Evolutionary conservation across 1,284 basidiomycete species (phyloP).

Genomic region (Fistulinella staudtii): DNA sequence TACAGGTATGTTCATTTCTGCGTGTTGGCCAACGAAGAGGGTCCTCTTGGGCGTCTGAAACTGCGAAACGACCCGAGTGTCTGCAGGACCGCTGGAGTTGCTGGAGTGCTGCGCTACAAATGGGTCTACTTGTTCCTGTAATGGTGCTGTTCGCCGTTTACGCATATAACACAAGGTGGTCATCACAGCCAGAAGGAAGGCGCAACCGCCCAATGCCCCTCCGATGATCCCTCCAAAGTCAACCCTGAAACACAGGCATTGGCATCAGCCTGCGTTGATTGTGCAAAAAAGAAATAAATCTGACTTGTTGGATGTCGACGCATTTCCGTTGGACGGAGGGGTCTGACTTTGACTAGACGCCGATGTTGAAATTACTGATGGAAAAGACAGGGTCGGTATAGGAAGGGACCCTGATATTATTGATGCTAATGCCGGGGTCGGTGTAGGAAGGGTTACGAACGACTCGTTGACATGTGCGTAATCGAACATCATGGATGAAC

Average conservation of each 20-base stretch:
- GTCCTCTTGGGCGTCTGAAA: too few relatives aligned
- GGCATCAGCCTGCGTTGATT: constrained; percentile 6
- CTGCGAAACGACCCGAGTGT: too few relatives aligned
- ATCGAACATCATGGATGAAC: constrained; percentile 27
- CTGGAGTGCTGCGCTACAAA: constrained; percentile 5
- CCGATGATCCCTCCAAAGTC: constrained; percentile 17
- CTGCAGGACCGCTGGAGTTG: too few relatives aligned
- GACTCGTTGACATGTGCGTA: constrained; percentile 26
- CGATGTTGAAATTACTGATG: neutral
- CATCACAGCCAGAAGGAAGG: neutral
- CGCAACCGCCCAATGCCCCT: constrained; percentile 15
- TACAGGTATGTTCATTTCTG: too few relatives aligned
- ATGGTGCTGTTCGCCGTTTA: constrained; percentile 1
- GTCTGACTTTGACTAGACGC: constrained; percentile 6
- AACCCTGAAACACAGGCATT: constrained; percentile 5
- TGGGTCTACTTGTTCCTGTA: neutral
- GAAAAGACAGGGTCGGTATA: neutral
- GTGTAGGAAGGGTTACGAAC: constrained; percentile 7
- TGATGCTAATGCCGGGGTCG: too few relatives aligned
- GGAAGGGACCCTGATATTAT: too few relatives aligned
- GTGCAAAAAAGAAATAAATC: constrained; percentile 1
- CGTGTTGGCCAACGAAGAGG: too few relatives aligned
- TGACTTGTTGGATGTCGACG: constrained; percentile 11
- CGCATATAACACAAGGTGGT: constrained; percentile 10
- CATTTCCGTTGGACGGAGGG: neutral